Percentiles rank a stretch among this genome's conserved stretches.
phyloP scores from a whole-genome alignment of 2,329 filamentous ascomycete genomes.

The Ceratocystis diversiconidia region DNA sequence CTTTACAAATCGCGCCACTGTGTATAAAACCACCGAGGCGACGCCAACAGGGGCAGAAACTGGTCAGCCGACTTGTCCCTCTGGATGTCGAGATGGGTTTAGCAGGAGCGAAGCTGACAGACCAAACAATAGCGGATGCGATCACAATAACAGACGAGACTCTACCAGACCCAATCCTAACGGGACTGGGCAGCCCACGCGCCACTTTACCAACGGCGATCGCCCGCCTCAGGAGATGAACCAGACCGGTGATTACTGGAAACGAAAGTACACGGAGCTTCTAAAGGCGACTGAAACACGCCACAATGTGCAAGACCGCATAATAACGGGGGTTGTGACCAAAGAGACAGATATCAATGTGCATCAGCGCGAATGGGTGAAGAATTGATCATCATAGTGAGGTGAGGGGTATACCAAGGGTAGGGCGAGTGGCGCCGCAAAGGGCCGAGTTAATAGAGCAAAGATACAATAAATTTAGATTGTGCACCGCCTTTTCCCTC shows the following conservation, averaged over 20 bases:
- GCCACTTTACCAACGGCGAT: constrained; percentile 8
- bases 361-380: background rate
- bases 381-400: background rate
- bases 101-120: background rate
- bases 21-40: constrained; percentile 4
- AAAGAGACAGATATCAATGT: background rate
- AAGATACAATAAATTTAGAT: background rate
- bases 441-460: background rate
- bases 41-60: background rate
- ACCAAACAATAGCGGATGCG: background rate
- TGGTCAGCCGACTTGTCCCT: background rate
- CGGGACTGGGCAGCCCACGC: no score
- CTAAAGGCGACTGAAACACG: constrained; percentile 6
- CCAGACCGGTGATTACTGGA: constrained; percentile 11
- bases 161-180: background rate
- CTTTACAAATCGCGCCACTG: constrained; percentile 13
- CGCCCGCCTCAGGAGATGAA: constrained; percentile 2
- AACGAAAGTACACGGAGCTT: constrained; percentile 15
- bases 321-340: background rate
- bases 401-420: background rate
- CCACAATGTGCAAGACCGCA: constrained; percentile 8
- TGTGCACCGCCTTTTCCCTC: background rate
- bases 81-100: background rate
- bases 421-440: background rate
- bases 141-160: background rate